Conservation (phyloP, 2,329 filamentous ascomycete genomes). For the Botrytis galanthina region DNA sequence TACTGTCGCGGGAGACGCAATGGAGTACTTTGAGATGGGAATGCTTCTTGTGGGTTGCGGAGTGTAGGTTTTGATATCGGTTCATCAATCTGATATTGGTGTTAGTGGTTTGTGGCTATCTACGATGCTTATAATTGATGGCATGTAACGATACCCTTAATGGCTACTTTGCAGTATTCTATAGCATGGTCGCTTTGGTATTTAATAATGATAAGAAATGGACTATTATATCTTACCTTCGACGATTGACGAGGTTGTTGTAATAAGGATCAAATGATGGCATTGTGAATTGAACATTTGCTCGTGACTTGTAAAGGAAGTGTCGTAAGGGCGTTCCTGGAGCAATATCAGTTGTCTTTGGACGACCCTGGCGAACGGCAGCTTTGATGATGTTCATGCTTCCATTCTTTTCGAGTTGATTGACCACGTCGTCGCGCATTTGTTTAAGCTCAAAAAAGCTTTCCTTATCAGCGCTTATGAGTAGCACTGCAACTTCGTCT, state of each 20-base stretch:
- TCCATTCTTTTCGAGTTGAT: constrained; percentile 73
- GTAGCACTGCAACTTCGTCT: constrained; percentile 82
- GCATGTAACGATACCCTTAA: neutral
- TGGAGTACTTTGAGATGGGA: constrained; percentile 86
- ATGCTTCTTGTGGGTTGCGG: constrained; percentile 79
- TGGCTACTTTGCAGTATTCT: neutral
- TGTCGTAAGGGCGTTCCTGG: constrained; percentile 80
- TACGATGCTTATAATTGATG: neutral
- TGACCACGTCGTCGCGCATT: constrained; percentile 60
- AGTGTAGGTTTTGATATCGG: constrained; percentile 81
- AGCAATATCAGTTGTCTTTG: constrained; percentile 69
- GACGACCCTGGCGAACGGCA: constrained; percentile 70
- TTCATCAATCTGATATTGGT: constrained; percentile 62
- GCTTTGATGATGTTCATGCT: constrained; percentile 71
- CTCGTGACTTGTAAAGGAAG: constrained; percentile 92
- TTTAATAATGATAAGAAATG: constrained; percentile 17
- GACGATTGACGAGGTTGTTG: constrained; percentile 54
- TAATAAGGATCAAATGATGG: constrained; percentile 74
- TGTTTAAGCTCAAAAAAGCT: constrained; percentile 86
- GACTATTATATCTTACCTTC: constrained; percentile 49
- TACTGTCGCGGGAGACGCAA: constrained; percentile 68
- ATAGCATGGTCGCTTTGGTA: neutral
- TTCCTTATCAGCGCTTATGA: constrained; percentile 91
- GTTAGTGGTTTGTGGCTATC: neutral
- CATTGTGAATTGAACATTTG: constrained; percentile 96